phyloP scores from a whole-genome alignment of 2,329 filamentous ascomycete species.

The Celoporthe dispersa region DNA sequence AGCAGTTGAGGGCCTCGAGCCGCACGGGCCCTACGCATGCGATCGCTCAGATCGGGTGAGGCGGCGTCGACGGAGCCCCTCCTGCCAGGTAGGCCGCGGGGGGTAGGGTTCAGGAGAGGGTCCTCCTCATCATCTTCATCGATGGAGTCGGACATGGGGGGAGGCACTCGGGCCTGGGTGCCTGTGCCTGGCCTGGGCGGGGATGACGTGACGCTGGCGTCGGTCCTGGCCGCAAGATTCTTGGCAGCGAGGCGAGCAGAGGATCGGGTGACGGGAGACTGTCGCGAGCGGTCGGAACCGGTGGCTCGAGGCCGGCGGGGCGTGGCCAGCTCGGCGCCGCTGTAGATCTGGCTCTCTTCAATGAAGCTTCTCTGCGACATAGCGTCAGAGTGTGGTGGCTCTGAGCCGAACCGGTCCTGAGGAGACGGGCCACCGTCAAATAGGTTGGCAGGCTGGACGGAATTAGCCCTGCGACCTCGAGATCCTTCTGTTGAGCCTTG shows the following conservation, averaged over 20 bases:
- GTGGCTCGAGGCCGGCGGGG: slow-evolving; percentile 14
- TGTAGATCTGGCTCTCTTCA: slow-evolving; percentile 35
- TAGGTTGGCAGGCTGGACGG: background rate
- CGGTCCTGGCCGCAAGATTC: background rate
- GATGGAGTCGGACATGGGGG: slow-evolving; percentile 9
- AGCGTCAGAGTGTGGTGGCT: slow-evolving; percentile 19
- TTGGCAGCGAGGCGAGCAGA: slow-evolving; percentile 16
- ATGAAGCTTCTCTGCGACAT: slow-evolving; percentile 33
- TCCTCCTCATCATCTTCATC: slow-evolving; percentile 21
- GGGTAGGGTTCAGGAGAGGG: slow-evolving; percentile 10
- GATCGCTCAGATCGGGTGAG: slow-evolving; percentile 9
- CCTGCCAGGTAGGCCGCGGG: background rate
- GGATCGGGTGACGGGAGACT: slow-evolving; percentile 10
- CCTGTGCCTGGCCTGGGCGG: background rate
- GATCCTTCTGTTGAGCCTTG: background rate
- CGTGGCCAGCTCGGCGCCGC: slow-evolving; percentile 32
- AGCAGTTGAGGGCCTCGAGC: slow-evolving; percentile 1
- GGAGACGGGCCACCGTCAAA: background rate
- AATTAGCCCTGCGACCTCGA: slow-evolving; percentile 1
- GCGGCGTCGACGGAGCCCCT: background rate
- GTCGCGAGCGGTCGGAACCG: background rate
- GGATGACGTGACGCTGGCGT: background rate
- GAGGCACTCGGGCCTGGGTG: background rate
- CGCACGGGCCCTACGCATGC: slow-evolving; percentile 7
- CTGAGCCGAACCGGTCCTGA: slow-evolving; percentile 6